Base-by-base conservation (phyloP, 495 filamentous ascomycete species). In the Xylaria nigripes region DNA sequence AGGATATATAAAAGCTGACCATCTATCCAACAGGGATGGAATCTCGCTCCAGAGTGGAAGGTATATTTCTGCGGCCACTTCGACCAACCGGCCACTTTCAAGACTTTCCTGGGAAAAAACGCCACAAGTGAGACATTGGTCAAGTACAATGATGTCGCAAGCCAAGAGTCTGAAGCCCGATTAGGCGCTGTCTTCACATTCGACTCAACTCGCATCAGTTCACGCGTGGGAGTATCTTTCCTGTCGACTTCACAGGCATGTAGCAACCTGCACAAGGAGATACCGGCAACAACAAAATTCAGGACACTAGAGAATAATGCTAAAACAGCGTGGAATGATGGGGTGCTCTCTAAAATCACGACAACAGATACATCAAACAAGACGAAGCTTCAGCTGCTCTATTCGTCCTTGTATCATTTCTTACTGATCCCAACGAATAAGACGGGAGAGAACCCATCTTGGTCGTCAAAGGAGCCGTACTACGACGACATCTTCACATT, bases 41-140 rank as follows among this genome's bases (percentile, higher is more conserved):
- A 65, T 59, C 68, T 70, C 42, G 75, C 78, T 0, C 75, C 78
- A 8, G 54, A 76, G 24, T 88, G 84, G 85, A 79, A 70, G 5
- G 81, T 88, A 9, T 80, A 84, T 56, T 88, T 87, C 64, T 88
- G 85, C 59, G 85, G 84, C 13, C 72, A 78, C 36, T 86, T 89
- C 55, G 71, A 82, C 42, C 57, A 71, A 21, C 56, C 56, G 23
- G 71, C 63, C 10, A 70, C 53, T 2, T 70, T 56, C 32, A 75
- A 71, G 50, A 81, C 77, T 0, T 86, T 86, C 52, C 62, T 72
- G 3, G 83, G 82, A 1, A 60, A 59, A 19, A 72, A 75, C 45
- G 48, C 51, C 7, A 62, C 49, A 2, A 48, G 58, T 7, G 55
- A 63, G 13, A 51, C 46, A 0, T 12, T 76, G 16, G 61, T 54